These are phyloP conservation scores for Geotrichum bryndzae DNA, from an alignment of 1,139 yeast species.

Conservation along the genomic window DNA sequence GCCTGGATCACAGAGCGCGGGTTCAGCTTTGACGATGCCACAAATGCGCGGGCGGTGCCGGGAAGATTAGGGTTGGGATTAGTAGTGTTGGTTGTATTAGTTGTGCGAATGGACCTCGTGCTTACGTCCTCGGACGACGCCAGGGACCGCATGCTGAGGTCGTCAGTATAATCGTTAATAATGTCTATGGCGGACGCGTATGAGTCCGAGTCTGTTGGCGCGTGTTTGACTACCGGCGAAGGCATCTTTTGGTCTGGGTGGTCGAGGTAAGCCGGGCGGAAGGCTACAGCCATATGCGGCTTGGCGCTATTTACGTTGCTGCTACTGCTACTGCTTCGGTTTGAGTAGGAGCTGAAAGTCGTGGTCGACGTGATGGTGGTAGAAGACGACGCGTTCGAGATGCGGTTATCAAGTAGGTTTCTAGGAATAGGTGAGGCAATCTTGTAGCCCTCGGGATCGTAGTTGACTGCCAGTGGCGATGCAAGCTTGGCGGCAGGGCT, in stretches of 20 bases:
- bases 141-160: neutral
- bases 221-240: neutral
- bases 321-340: conserved; percentile 13
- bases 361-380: conserved; percentile 11
- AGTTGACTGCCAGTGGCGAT: neutral
- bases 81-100: neutral
- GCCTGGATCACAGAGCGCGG: conserved; percentile 1
- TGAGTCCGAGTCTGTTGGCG: neutral
- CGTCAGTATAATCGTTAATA: conserved; percentile 14
- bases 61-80: neutral
- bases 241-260: neutral
- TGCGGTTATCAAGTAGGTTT: conserved; percentile 4
- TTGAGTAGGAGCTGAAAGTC: conserved; percentile 7
- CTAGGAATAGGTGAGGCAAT: conserved; percentile 3
- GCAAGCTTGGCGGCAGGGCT: neutral
- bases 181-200: conserved; percentile 12
- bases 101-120: neutral
- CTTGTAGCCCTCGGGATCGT: neutral
- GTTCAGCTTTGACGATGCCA: neutral
- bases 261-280: neutral
- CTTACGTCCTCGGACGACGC: neutral
- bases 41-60: neutral
- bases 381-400: conserved; percentile 14
- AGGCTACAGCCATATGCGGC: neutral
- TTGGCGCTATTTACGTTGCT: neutral